Conservation (phyloP, 305 asterid species). For the Fraxinus sp. region DNA sequence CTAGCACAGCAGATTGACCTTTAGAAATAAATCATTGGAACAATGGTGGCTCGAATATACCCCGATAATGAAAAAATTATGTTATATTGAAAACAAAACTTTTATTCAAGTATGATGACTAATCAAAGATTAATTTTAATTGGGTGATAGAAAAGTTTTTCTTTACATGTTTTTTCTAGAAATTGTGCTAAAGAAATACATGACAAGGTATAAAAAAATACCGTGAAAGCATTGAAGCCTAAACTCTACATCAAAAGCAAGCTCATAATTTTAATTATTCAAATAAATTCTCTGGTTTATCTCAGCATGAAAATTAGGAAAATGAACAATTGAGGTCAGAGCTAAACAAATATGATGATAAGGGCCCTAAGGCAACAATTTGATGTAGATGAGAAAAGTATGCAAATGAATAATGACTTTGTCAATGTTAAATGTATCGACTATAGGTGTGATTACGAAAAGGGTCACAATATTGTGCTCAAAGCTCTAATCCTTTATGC, state of each 20-base stretch:
- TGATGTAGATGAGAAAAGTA: too few relatives aligned
- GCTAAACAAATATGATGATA: too few relatives aligned
- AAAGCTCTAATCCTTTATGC: too few relatives aligned
- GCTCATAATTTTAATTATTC: background rate
- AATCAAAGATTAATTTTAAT: background rate
- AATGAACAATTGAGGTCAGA: too few relatives aligned
- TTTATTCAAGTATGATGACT: background rate
- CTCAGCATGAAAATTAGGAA: background rate
- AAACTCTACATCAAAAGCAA: background rate
- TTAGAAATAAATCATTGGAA: background rate
- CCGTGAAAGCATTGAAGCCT: too few relatives aligned
- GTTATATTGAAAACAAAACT: background rate
- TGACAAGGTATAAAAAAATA: too few relatives aligned
- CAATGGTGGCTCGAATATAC: background rate
- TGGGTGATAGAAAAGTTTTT: background rate
- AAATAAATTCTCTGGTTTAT: too few relatives aligned
- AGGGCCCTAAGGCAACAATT: too few relatives aligned
- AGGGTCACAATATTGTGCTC: too few relatives aligned
- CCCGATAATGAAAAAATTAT: background rate
- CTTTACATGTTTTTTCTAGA: background rate
- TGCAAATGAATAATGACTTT: too few relatives aligned
- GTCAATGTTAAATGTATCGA: too few relatives aligned
- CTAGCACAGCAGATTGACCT: background rate
- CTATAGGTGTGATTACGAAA: too few relatives aligned
- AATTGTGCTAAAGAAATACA: background rate